A percentile compares a stretch with the other conserved stretches of the same genome.
phyloP scores from a whole-genome alignment of 805 yeast species.

The Starmera amethionina region DNA sequence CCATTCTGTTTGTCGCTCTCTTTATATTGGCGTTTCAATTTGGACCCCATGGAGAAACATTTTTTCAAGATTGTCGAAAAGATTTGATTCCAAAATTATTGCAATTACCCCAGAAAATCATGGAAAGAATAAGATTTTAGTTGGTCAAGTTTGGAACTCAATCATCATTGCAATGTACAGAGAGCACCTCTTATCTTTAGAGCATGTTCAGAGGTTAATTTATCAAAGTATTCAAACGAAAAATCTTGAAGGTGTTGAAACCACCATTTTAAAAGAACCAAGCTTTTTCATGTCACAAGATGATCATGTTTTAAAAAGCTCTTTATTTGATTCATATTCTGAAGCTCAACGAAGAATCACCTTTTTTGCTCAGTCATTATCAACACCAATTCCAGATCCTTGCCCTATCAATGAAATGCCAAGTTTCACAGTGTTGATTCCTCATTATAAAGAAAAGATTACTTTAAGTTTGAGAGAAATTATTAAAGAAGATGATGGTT shows the following conservation, averaged over 20 bases:
- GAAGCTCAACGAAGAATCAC: constrained; percentile 81
- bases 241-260: constrained; percentile 26
- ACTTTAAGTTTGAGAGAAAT: constrained; percentile 68
- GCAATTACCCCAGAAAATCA: constrained; percentile 65
- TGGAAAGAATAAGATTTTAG: constrained; percentile 92
- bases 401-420: constrained; percentile 63
- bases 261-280: constrained; percentile 52
- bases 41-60: constrained; percentile 88
- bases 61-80: constrained; percentile 64
- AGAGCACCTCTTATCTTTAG: constrained; percentile 94
- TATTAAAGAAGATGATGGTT: constrained; percentile 58
- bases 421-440: constrained; percentile 72
- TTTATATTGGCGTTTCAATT: constrained; percentile 68
- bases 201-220: constrained; percentile 91
- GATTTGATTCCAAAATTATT: constrained; percentile 64
- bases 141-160: constrained; percentile 98
- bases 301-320: constrained; percentile 54
- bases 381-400: constrained; percentile 78
- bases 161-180: constrained; percentile 98
- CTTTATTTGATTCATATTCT: constrained; percentile 48
- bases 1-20: constrained; percentile 62
- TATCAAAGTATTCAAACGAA: constrained; percentile 72
- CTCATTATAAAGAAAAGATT: constrained; percentile 82
- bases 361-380: constrained; percentile 81
- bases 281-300: constrained; percentile 75